A percentile compares a stretch with the other conserved stretches of the same genome.
Evolutionary conservation across 306 rosid genomes (phyloP).

Genomic region (Gynostemma pentaphyllum): DNA sequence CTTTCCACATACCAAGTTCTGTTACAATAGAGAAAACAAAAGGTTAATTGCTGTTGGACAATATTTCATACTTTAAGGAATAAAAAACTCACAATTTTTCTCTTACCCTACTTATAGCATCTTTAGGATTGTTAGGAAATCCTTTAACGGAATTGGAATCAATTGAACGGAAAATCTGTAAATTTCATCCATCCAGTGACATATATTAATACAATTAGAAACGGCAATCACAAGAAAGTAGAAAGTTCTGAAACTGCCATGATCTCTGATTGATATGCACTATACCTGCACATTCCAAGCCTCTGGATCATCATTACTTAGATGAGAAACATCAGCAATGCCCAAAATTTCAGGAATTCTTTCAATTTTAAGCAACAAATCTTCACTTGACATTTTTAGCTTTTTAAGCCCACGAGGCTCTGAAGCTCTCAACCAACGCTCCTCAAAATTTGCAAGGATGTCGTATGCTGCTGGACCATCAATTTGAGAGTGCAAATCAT

Average conservation of each 20-base stretch:
- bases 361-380: slow-evolving; percentile 49
- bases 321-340: slow-evolving; percentile 32
- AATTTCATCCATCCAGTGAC: background rate
- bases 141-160: slow-evolving; percentile 79
- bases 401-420: slow-evolving; percentile 30
- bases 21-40: slow-evolving; percentile 12
- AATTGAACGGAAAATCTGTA: slow-evolving; percentile 78
- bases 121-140: slow-evolving; percentile 61
- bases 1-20: slow-evolving; percentile 84
- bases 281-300: slow-evolving; percentile 92
- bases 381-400: slow-evolving; percentile 50
- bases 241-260: background rate
- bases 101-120: slow-evolving; percentile 48
- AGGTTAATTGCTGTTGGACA: background rate
- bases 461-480: slow-evolving; percentile 96
- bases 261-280: background rate
- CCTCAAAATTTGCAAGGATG: slow-evolving; percentile 72
- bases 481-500: slow-evolving; percentile 76
- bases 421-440: slow-evolving; percentile 68
- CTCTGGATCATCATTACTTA: slow-evolving; percentile 33
- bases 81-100: background rate
- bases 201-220: background rate
- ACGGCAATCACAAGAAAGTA: background rate
- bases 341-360: slow-evolving; percentile 61
- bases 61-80: background rate